Conservation (phyloP, 345 rosid genomes). For the Tarenaya hassleriana region DNA sequence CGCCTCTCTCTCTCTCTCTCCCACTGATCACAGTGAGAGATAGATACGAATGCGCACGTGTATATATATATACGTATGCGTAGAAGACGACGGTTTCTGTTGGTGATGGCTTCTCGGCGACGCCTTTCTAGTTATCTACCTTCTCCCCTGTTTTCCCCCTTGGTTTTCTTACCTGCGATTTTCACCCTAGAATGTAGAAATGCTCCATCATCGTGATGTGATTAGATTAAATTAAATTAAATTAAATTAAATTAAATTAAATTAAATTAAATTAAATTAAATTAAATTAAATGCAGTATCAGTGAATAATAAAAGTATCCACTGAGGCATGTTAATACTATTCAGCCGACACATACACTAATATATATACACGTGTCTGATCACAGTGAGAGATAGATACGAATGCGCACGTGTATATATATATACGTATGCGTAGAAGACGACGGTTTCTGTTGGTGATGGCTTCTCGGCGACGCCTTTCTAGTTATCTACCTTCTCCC, state of each 20-base stretch:
- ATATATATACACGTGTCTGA: too few relatives aligned
- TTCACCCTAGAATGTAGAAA: conserved; percentile 20
- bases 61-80: conserved; percentile 21
- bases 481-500: conserved; percentile 18
- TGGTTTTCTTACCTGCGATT: conserved; percentile 24
- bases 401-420: conserved; percentile 5
- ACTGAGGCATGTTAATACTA: too few relatives aligned
- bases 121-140: conserved; percentile 12
- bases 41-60: not conserved
- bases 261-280: too few relatives aligned
- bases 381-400: conserved; percentile 6
- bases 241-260: too few relatives aligned
- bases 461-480: conserved; percentile 22
- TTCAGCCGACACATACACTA: too few relatives aligned
- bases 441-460: conserved; percentile 5
- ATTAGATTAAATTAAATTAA: too few relatives aligned
- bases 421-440: conserved; percentile 18
- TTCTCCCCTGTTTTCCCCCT: conserved; percentile 17
- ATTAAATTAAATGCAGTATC: too few relatives aligned
- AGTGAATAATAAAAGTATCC: too few relatives aligned
- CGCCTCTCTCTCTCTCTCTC: not conserved
- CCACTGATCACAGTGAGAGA: conserved; percentile 9
- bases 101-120: conserved; percentile 22
- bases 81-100: not conserved
- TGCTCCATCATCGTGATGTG: too few relatives aligned